Base-by-base conservation (phyloP, 345 rosid genomes). In the Camelina hispida region DNA sequence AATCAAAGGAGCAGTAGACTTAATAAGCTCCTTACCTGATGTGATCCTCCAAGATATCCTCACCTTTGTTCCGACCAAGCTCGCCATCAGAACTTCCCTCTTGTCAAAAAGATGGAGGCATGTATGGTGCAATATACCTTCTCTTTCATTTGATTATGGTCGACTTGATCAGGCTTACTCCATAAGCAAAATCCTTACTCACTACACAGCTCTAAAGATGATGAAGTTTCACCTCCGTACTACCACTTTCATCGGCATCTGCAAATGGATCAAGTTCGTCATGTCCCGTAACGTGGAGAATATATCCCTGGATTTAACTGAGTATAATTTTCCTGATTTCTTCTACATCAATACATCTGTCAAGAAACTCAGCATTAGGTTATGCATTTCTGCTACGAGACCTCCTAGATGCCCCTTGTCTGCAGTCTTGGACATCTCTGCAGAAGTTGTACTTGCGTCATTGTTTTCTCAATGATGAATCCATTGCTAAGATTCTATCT, bases 121-220 rank as follows among this genome's bases (percentile, higher is more conserved):
- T 52, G 72, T 68, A 37, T 68, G 62, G 72, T 54, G 51, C 12
- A 40, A n/a, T 16, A 38, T 8, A 53, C 53, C 73, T 55, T 69
- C 53, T 55, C 42, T 55, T 3, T 40, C 53, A 22, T 55, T 69
- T 5, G 1, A 28, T 28, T 0, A 0, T 0, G 23, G 2, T 22
- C 23, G 23, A 22, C 0, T 2, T 25, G 16, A 2, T 16, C 13
- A 30, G 10, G 52, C 73, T 3, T 13, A 1, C 16, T 55, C 17
- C 2, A 16, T 55, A 40, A 17, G 43, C 63, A 4, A 55, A 25
- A 28, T 43, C 28, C 64, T 55, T n/a, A 17, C 28, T 69, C 53
- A 2, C 51, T 54, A 54, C 22, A 42, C 16, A 7, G 6, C 66
- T 42, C 1, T 34, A 3, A 62, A 40, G 16, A 62, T 62, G 11